Percentiles rank a stretch among this genome's conserved stretches.
These are phyloP conservation scores for Melaleuca alternifolia DNA, from an alignment of 345 rosid species.

Conservation along the genomic window DNA sequence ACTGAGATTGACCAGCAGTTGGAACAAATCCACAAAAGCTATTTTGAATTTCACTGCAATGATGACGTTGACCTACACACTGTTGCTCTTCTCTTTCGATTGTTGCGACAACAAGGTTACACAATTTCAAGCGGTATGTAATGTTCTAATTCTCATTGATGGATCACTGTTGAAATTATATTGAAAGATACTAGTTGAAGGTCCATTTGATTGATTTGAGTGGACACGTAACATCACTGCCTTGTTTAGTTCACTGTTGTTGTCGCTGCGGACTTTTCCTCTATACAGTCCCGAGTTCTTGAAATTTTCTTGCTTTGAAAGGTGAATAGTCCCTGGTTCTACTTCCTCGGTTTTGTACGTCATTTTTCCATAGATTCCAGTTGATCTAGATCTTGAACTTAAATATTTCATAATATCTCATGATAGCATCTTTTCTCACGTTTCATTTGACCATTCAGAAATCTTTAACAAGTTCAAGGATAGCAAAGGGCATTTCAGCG, in stretches of 20 bases:
- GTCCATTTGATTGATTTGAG: background rate
- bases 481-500: slow-evolving; percentile 1
- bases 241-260: too few relatives aligned
- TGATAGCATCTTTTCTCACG: background rate
- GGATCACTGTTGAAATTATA: background rate
- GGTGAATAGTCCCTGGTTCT: too few relatives aligned
- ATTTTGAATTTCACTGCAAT: too few relatives aligned
- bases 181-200: background rate
- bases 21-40: background rate
- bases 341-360: too few relatives aligned
- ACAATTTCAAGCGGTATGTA: background rate
- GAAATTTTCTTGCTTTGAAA: too few relatives aligned
- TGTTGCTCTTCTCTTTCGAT: background rate
- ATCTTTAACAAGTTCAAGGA: slow-evolving; percentile 13
- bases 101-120: background rate
- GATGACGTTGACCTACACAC: background rate
- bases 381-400: too few relatives aligned
- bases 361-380: too few relatives aligned
- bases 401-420: background rate
- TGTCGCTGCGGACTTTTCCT: too few relatives aligned
- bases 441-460: slow-evolving; percentile 14
- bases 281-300: too few relatives aligned
- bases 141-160: background rate
- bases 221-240: background rate
- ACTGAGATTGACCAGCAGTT: background rate